Conservation (phyloP, 2,329 filamentous ascomycete genomes). For the Ophiocordyceps sinensis region DNA sequence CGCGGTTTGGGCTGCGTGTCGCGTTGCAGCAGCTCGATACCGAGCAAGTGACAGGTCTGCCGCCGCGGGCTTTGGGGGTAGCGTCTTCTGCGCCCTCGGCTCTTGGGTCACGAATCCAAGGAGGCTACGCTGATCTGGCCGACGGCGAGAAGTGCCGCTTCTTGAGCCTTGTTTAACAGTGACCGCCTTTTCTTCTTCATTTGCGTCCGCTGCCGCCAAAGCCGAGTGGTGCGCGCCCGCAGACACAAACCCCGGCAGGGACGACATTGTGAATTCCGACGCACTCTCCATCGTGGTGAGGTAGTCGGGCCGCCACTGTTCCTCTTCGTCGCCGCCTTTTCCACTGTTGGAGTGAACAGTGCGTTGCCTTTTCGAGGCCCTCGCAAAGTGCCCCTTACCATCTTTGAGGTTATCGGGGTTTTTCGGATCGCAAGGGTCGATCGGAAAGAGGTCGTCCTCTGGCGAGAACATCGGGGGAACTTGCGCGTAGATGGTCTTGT, state of each 20-base stretch:
- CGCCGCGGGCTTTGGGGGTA: constrained; percentile 4
- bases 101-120: constrained; percentile 23
- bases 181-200: constrained; percentile 5
- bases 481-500: constrained; percentile 36
- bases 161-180: constrained; percentile 6
- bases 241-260: constrained; percentile 46
- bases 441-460: constrained; percentile 56
- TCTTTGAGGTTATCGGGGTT: constrained; percentile 8
- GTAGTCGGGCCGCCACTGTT: constrained; percentile 28
- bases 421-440: constrained; percentile 38
- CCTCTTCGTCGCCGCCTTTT: constrained; percentile 9
- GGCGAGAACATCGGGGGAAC: constrained; percentile 38
- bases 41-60: constrained; percentile 8
- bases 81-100: constrained; percentile 4
- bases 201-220: constrained; percentile 12
- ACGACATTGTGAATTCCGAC: constrained; percentile 42
- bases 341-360: constrained; percentile 6
- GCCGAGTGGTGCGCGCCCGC: constrained; percentile 38
- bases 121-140: constrained; percentile 26
- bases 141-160: constrained; percentile 17
- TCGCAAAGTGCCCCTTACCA: constrained; percentile 7
- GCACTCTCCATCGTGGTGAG: constrained; percentile 48
- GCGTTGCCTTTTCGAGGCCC: constrained; percentile 16
- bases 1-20: constrained; percentile 6
- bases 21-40: constrained; percentile 11